phyloP scores from a whole-genome alignment of 169 alveolate genomes.

The Plasmodium falciparum region DNA sequence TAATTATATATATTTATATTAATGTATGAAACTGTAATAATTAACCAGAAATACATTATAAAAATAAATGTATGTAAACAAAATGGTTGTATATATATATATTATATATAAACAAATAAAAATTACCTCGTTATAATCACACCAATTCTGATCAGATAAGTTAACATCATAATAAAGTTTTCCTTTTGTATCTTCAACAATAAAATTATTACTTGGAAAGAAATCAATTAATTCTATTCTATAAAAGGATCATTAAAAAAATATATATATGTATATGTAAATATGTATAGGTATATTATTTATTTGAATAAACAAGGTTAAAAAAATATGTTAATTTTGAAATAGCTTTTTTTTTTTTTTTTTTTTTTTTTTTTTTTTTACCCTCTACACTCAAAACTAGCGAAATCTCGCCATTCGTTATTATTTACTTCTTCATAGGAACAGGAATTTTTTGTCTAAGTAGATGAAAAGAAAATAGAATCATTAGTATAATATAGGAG shows the following conservation, averaged over 20 bases:
- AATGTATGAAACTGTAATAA: no score
- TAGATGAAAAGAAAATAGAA: neutral
- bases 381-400: slow-evolving; percentile 73
- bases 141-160: slow-evolving; percentile 56
- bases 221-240: slow-evolving; percentile 55
- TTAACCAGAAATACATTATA: no score
- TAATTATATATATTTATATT: no score
- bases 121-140: slow-evolving; percentile 66
- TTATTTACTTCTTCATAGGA: slow-evolving; percentile 28
- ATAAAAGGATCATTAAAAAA: neutral
- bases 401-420: slow-evolving; percentile 56
- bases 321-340: neutral
- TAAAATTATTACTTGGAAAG: slow-evolving; percentile 28
- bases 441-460: slow-evolving; percentile 47
- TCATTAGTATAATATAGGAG: neutral
- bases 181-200: slow-evolving; percentile 66
- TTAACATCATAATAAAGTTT: slow-evolving; percentile 56
- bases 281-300: neutral
- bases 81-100: neutral
- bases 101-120: neutral
- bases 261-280: neutral
- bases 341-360: slow-evolving; percentile 3
- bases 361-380: slow-evolving; percentile 4
- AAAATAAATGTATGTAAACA: no score
- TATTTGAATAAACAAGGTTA: neutral